Evolutionary conservation across 2,329 filamentous ascomycete genomes (phyloP).

Genomic region (Colletotrichum chrysophilum): DNA sequence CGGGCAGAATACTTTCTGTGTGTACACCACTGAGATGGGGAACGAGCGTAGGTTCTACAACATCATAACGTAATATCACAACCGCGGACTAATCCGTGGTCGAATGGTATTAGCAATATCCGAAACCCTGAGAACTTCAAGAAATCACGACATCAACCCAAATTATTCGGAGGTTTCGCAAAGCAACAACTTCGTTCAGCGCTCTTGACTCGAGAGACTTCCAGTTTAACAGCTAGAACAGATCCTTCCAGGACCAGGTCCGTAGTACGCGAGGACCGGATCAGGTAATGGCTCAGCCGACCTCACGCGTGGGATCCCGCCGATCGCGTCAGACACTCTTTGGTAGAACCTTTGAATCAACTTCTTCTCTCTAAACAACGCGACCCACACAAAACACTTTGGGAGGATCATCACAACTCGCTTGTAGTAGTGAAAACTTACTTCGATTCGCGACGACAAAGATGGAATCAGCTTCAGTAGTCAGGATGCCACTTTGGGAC

Average conservation of each 20-base stretch:
- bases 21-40: background rate
- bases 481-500: background rate
- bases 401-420: no score
- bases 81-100: background rate
- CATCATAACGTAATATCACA: background rate
- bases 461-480: background rate
- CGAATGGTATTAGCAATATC: rapidly evolving
- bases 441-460: background rate
- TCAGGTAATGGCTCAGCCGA: background rate
- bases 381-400: no score
- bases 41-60: background rate
- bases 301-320: background rate
- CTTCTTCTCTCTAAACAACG: no score
- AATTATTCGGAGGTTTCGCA: background rate
- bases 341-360: no score
- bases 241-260: no score
- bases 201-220: background rate
- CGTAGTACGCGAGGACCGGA: background rate
- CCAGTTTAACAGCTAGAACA: background rate
- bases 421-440: rapidly evolving
- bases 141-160: background rate
- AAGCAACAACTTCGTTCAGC: background rate
- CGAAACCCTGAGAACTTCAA: background rate
- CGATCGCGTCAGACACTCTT: no score
- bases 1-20: background rate